These are phyloP conservation scores for Phytophthora pinifolia DNA, from an alignment of 352 stramenopile genomes.

Conservation along the genomic window DNA sequence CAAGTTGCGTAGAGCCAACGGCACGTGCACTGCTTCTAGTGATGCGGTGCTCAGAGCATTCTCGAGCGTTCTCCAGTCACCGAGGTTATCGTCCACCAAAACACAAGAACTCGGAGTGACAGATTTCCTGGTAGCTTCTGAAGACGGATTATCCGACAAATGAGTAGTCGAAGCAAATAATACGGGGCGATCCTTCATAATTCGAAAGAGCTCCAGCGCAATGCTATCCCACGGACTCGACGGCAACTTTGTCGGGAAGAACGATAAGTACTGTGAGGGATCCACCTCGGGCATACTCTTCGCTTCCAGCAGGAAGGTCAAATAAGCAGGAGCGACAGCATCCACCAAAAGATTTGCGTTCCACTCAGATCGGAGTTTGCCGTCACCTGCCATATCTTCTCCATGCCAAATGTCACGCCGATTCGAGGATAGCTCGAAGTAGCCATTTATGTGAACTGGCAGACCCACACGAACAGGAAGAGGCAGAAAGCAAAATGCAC, in stretches of 20 bases:
- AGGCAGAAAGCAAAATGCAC: constrained; percentile 93
- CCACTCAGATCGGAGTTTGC: constrained; percentile 78
- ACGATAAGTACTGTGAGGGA: constrained; percentile 39
- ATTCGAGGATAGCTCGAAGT: constrained; percentile 93
- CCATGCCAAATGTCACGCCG: constrained; percentile 83
- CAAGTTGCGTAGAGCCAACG: constrained; percentile 36
- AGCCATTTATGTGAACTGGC: constrained; percentile 92
- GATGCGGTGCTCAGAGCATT: constrained; percentile 27
- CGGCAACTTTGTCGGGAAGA: constrained; percentile 57
- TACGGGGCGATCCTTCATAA: constrained; percentile 49
- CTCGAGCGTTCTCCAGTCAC: constrained; percentile 46
- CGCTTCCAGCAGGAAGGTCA: constrained; percentile 61
- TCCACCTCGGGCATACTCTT: constrained; percentile 42
- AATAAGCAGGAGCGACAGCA: constrained; percentile 75
- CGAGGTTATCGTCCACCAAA: constrained; percentile 49
- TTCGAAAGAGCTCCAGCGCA: constrained; percentile 49
- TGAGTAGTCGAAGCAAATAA: constrained; percentile 39
- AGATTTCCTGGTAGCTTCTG: constrained; percentile 7
- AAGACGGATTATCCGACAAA: background rate
- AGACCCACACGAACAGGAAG: constrained; percentile 87
- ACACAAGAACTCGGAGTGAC: constrained; percentile 40
- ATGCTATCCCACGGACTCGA: constrained; percentile 54
- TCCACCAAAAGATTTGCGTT: constrained; percentile 68
- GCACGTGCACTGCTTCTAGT: constrained; percentile 38
- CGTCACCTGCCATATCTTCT: constrained; percentile 81